These are phyloP conservation scores for Aquilaria yunnanensis DNA, from an alignment of 345 rosid species.

Conservation along the genomic window DNA sequence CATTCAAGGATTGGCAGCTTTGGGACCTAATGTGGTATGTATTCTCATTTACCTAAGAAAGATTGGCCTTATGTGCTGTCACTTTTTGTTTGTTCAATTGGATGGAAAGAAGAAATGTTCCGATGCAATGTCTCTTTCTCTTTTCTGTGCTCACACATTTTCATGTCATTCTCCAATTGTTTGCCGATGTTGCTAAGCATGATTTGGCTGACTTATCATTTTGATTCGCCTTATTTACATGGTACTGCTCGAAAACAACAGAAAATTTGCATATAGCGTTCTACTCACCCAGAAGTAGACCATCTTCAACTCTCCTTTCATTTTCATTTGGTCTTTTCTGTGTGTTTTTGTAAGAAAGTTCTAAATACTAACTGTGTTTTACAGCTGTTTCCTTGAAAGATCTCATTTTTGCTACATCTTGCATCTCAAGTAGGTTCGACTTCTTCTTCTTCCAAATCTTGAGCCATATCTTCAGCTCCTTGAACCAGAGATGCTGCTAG, in stretches of 20 bases:
- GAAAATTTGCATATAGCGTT: too few species aligned
- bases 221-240: too few species aligned
- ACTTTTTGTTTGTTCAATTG: not conserved
- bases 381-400: not conserved
- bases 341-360: not conserved
- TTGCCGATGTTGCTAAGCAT: not conserved
- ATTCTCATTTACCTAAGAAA: not conserved
- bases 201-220: too few species aligned
- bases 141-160: not conserved
- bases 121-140: not conserved
- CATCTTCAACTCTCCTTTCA: too few species aligned
- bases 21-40: constrained; percentile 86
- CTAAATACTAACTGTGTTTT: not conserved
- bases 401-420: constrained; percentile 10
- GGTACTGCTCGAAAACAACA: too few species aligned
- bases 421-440: constrained; percentile 49
- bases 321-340: not conserved
- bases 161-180: not conserved
- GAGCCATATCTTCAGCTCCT: constrained; percentile 74
- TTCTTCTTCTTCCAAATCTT: constrained; percentile 73
- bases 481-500: constrained; percentile 83
- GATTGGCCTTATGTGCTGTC: not conserved
- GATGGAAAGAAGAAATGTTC: not conserved
- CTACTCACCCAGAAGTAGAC: too few species aligned
- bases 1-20: constrained; percentile 85